A percentile compares a stretch with the other conserved stretches of the same genome.
These are phyloP conservation scores for Botrytis pseudocinerea DNA, from an alignment of 2,329 filamentous ascomycete genomes.

Conservation along the genomic window DNA sequence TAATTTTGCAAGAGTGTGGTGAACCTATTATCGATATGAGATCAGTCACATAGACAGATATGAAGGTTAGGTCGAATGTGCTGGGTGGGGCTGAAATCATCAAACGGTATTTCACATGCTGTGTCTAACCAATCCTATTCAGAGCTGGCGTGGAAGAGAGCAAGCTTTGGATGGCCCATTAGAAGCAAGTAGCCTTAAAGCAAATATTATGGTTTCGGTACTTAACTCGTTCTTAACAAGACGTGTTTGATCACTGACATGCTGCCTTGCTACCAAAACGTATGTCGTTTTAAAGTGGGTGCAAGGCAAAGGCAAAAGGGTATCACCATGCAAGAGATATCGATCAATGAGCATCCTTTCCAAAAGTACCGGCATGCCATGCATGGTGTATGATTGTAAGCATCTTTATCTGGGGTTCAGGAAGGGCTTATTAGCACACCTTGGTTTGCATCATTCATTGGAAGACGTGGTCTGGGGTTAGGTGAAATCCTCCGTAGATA, in stretches of 20 bases:
- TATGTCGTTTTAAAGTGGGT: not conserved
- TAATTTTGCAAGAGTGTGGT: not conserved
- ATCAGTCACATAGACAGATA: not conserved
- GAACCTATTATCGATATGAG: constrained; percentile 5
- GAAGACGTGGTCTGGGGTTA: not conserved
- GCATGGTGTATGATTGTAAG: not conserved
- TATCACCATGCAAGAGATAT: not conserved
- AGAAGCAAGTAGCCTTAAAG: not conserved
- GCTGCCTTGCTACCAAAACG: not conserved
- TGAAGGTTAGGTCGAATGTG: not conserved
- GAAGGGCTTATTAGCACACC: not conserved
- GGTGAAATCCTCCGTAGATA: not conserved
- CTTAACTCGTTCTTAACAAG: not conserved
- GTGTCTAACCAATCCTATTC: not conserved
- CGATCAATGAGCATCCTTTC: not conserved
- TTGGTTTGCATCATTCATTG: not conserved
- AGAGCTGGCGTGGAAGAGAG: not conserved
- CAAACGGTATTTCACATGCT: not conserved
- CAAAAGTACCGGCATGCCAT: constrained; percentile 5
- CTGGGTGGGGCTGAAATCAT: not conserved
- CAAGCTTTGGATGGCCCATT: not conserved
- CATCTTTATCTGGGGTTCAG: not conserved
- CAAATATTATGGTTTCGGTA: not conserved
- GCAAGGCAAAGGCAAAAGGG: not conserved
- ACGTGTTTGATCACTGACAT: constrained; percentile 2